phyloP scores from a whole-genome alignment of 768 basidiomycete species.

The Hypholoma fasciculare region DNA sequence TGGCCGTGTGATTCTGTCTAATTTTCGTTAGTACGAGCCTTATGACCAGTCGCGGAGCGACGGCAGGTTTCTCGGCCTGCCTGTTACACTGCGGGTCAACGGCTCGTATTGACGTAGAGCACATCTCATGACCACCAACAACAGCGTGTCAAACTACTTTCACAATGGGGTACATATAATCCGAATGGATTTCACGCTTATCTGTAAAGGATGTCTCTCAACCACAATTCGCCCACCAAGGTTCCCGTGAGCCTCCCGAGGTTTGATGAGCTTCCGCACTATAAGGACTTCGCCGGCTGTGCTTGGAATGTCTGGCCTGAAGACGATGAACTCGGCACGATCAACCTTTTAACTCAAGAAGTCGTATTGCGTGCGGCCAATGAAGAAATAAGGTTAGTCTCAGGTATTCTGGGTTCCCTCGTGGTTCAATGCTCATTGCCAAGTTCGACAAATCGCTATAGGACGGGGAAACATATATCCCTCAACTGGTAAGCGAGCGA shows the following conservation, averaged over 20 bases:
- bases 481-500: background rate
- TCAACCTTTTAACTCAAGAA: conserved; percentile 1
- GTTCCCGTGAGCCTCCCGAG: background rate
- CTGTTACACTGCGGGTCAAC: no score
- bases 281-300: background rate
- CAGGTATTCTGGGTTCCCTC: no score
- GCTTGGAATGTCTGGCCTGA: conserved; percentile 6
- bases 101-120: no score
- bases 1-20: no score
- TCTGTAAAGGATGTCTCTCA: background rate
- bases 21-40: no score
- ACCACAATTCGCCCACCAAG: background rate
- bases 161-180: background rate
- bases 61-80: no score
- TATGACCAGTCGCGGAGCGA: no score
- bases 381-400: conserved; percentile 3
- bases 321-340: conserved; percentile 4
- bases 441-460: background rate
- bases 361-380: conserved; percentile 2
- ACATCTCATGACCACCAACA: no score
- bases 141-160: background rate
- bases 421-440: background rate
- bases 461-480: conserved; percentile 1
- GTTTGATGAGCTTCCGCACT: background rate
- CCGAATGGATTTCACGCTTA: background rate